Evolutionary conservation across 148 eudicot species (phyloP), one percentile per base, ranked within the genome.

Genomic region (Camellia japonica): DNA sequence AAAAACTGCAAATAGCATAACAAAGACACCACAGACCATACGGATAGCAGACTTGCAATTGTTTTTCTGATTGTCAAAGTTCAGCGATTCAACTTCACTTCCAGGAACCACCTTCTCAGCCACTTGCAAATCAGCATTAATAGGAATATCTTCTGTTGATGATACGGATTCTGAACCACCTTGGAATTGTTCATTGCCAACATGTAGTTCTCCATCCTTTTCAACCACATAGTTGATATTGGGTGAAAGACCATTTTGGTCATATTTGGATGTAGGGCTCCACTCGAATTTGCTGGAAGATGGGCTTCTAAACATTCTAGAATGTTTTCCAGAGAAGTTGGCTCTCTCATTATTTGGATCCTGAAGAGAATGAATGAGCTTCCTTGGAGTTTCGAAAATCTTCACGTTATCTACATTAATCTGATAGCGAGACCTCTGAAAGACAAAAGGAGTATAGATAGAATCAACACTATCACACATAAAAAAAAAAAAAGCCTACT

Each of bases 351-450:
- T 90, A 76, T 85, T 85, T 74, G 86, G 77, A 79, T 89, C 92
- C 79, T 93, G 97, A 78, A 92, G 94, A 20, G 94, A 91, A 65
- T 66, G 88, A 70, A 93, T 83, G 44, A 93, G 99, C 84, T 90
- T 92, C 82, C 94, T 90, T 56, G 97, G 97, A 41, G 98, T 93
- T 41, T 88, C 78, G 79, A 87, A 93, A 61, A 95, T 86, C 84
- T 85, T 88, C 71, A 91, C 66, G 69, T 81, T 88, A 65, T 92
- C 90, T 6, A 83, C 82, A 72, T 83, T 89, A 43, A 88, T 82
- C 75, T 77, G 88, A 73, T 96, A 87, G 71, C 80, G 84, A 14
- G 93, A 78, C 68, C 88, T 86, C 97, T 93, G 93, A 68, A 87
- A 38, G 80, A 80, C 79, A 78, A 56, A 78, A 56, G 55, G 64